These are phyloP conservation scores for Calocybe cyanea DNA, from an alignment of 768 basidiomycete genomes.

Conservation along the genomic window DNA sequence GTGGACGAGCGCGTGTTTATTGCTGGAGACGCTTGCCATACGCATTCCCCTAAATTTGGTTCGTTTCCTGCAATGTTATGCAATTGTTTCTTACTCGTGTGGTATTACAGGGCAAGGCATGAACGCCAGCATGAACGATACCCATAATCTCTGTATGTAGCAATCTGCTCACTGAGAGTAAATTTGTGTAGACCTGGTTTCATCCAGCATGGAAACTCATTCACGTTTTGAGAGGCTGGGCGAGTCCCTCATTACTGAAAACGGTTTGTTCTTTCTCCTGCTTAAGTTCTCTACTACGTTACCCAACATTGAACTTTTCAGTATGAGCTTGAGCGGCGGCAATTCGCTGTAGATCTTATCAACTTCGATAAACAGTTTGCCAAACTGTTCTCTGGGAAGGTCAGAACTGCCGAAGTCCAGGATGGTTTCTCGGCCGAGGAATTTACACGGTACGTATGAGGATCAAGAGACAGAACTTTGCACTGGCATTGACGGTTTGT, in stretches of 20 bases:
- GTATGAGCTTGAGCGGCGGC: slow-evolving; percentile 68
- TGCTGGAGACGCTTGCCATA: slow-evolving; percentile 73
- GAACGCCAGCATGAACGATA: slow-evolving; percentile 76
- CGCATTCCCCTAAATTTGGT: slow-evolving; percentile 67
- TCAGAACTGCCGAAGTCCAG: slow-evolving; percentile 40
- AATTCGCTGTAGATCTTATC: slow-evolving; percentile 71
- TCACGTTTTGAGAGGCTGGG: slow-evolving; percentile 54
- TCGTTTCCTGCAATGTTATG: slow-evolving; percentile 4
- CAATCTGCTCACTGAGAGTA: too few species aligned
- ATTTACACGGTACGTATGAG: slow-evolving; percentile 38
- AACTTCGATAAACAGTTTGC: slow-evolving; percentile 65
- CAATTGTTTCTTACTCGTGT: neutral
- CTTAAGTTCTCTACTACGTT: neutral
- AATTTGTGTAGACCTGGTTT: neutral
- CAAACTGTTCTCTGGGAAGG: slow-evolving; percentile 65
- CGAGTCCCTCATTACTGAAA: slow-evolving; percentile 41
- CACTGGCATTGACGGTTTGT: too few species aligned
- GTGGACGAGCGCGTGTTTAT: slow-evolving; percentile 68
- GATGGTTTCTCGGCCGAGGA: slow-evolving; percentile 52
- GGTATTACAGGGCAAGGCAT: slow-evolving; percentile 57
- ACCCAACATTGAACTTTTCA: slow-evolving; percentile 20
- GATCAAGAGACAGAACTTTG: too few species aligned
- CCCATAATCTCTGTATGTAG: slow-evolving; percentile 60
- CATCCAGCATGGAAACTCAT: slow-evolving; percentile 55
- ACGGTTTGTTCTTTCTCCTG: slow-evolving; percentile 34